Percentiles rank a stretch among this genome's conserved stretches.
phyloP scores from a whole-genome alignment of 2,329 filamentous ascomycete genomes.

The Pezicula neosporulosa region DNA sequence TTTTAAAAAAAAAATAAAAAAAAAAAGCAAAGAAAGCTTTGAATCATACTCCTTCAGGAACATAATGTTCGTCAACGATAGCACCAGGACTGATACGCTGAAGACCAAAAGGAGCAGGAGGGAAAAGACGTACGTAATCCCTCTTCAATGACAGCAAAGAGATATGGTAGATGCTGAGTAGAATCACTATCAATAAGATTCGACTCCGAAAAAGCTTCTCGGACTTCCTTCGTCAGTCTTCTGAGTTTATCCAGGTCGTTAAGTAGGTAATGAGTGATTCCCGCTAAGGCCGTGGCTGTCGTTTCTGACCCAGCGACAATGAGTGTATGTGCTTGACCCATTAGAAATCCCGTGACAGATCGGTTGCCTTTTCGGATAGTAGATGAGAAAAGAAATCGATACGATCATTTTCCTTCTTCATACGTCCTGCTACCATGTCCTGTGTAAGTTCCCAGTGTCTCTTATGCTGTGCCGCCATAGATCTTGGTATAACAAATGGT shows the following conservation, averaged over 20 bases:
- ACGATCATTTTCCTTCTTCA: neutral
- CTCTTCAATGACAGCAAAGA: neutral
- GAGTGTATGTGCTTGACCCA: conserved; percentile 7
- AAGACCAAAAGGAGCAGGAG: neutral
- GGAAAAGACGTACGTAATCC: neutral
- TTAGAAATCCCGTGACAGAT: neutral
- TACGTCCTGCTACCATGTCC: neutral
- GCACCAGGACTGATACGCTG: neutral
- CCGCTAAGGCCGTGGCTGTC: conserved; percentile 33
- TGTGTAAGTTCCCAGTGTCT: neutral
- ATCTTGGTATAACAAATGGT: neutral
- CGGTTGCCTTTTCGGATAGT: neutral
- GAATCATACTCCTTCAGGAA: neutral
- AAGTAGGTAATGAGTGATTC: conserved; percentile 23
- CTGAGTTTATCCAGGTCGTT: conserved; percentile 21
- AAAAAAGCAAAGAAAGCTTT: too few relatives aligned
- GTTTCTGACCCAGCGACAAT: conserved; percentile 33
- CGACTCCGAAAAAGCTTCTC: conserved; percentile 30
- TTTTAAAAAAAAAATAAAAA: too few relatives aligned
- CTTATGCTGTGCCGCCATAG: neutral
- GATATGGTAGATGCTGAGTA: neutral
- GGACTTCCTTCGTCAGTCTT: conserved; percentile 37
- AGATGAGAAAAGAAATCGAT: neutral
- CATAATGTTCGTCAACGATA: neutral
- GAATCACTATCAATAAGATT: neutral